Base-by-base conservation (phyloP, 495 filamentous ascomycete genomes). In the Aspergillus sparsus region DNA sequence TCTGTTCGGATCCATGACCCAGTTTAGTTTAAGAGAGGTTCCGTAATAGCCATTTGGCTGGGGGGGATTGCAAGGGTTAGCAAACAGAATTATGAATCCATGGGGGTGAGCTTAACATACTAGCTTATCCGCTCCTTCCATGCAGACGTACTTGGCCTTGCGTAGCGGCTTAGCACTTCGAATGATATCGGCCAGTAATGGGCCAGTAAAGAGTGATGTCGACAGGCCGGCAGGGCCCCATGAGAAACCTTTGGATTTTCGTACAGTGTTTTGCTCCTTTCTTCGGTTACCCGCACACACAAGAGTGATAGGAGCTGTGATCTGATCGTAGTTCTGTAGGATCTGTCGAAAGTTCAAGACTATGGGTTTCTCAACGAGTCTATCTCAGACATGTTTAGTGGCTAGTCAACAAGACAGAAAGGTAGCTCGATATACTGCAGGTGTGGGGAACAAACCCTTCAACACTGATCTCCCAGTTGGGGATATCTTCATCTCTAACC, bases 161-260 rank as follows among this genome's bases (percentile, higher is more conserved):
- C 86, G 83, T 57, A 79, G 75, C 0, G 92, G 92, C 49, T 76
- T 83, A 6, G 91, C 91, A 45, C 77, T 83, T 35, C 75, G 78
- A 7, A 98, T 71, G 7, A 98, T 69, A 54, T 96, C 90, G 0
- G 80, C 77, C 68, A 98, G 85, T 42, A 86, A 69, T 0, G 93
- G 89, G 6, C 93, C 93, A 0, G 93, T 98, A 80, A 90, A 98
- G 1, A 98, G 76, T 0, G 92, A 89, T 0, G 93, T 98, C 0
- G 92, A 97, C 5, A 97, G 69, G 27, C 92, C 93, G 7, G 91
- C 92, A 0, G 93, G 82, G 41, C 93, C 93, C 93, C 93, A 98
- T 53, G 92, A 96, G 76, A 98, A 98, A 0, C 93, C 93, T 67
- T 97, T 96, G 3, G 90, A 89, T 70, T 98, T 98, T 32, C 92